Base-by-base conservation (phyloP, 2,329 filamentous ascomycete genomes). In the Fusarium domesticum region DNA sequence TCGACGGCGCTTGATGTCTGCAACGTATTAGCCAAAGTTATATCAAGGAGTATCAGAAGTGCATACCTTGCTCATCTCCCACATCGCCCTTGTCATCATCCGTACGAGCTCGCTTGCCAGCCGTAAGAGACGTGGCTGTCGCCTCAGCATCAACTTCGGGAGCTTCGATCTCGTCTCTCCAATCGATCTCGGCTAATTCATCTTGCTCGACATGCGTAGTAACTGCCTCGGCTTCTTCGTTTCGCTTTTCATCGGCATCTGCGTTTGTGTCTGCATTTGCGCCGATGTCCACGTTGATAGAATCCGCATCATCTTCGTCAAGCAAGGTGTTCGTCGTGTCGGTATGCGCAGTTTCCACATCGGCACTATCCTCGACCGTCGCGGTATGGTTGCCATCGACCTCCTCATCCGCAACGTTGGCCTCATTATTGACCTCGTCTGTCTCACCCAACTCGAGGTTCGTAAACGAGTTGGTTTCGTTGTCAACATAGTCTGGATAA, bases 1-100 rank as follows among this genome's bases (percentile, higher is more conserved):
- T 45, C 76, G 75, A 60, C 70, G 72, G 57, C 77, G 77, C 67
- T 78, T 81, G 64, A 68, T 60, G 60, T 76, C 76, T 67, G 56
- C 31, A 50, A 47, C 12, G 50, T 41, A 54, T 73, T 60, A 70
- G 68, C 39, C 50, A 43, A 14, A 18, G 15, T 31, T 14, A 10
- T 15, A 17, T 30, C 6, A 7, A 6, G 11, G n/a, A 15, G 10
- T 4, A 12, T 25, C n/a, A 23, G 17, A 18, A 6, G 7, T 14
- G 15, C 42, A 18, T 61, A 66, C 62, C 63, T 51, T 65, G 61
- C 46, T 64, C 63, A 44, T 64, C 64, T 56, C 65, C 66, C 44
- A 54, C 53, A 43, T 62, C 64, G 36, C 48, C 39, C 18, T 55
- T 59, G 37, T 63, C 58, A 35, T 63, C 57, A 20, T 58, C 61